phyloP scores from a whole-genome alignment of 176 grass and related monocot genomes.

The Oryza coarctata region DNA sequence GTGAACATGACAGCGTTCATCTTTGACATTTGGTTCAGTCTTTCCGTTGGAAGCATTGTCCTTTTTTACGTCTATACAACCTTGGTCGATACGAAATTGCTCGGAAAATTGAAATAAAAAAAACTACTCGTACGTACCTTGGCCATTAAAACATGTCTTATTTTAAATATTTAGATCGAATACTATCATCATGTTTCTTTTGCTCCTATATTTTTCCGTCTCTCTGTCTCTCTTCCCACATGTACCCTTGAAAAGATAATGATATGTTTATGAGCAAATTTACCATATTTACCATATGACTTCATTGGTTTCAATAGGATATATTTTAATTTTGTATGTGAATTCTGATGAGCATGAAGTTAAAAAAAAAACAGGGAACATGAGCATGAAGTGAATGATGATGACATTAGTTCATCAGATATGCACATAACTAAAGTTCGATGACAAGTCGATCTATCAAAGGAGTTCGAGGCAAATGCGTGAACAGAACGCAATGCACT shows the following conservation, averaged over 20 bases:
- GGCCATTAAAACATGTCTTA: background rate
- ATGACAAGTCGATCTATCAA: background rate
- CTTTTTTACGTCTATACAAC: background rate
- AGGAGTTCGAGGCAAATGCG: background rate
- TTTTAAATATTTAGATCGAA: background rate
- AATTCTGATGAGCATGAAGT: background rate
- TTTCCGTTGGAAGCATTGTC: background rate
- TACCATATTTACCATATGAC: too few relatives aligned
- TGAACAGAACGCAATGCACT: background rate
- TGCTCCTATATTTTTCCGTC: background rate
- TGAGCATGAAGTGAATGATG: background rate
- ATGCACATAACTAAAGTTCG: too few relatives aligned
- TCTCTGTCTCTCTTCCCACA: too few relatives aligned
- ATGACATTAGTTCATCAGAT: too few relatives aligned
- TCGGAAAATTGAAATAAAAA: background rate
- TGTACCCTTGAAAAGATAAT: too few relatives aligned
- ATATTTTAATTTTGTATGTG: too few relatives aligned
- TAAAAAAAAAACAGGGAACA: background rate
- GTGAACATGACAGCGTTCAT: background rate
- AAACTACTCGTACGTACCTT: too few relatives aligned
- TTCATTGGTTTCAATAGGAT: too few relatives aligned
- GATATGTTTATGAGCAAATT: too few relatives aligned
- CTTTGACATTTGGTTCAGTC: background rate
- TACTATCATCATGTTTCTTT: background rate
- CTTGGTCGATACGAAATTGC: background rate